These are phyloP conservation scores for Moniliophthora roreri DNA, from an alignment of 1,284 basidiomycete species.

Conservation along the genomic window DNA sequence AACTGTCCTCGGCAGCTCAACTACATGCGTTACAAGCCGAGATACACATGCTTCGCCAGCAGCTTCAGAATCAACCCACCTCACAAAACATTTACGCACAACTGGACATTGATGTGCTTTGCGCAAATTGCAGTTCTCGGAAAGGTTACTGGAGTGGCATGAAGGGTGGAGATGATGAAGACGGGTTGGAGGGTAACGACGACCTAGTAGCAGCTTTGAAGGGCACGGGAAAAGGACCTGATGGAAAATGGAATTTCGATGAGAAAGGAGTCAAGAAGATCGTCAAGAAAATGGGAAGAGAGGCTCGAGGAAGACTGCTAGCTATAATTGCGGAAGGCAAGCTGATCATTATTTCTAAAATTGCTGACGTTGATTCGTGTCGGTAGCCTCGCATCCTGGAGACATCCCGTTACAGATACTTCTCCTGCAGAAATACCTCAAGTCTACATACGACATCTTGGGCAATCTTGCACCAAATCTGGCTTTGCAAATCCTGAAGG, in stretches of 20 bases:
- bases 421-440: conserved; percentile 79
- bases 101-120: background rate
- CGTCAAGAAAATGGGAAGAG: conserved; percentile 57
- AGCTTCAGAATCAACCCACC: background rate
- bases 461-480: conserved; percentile 71
- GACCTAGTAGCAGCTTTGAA: conserved; percentile 48
- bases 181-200: conserved; percentile 1
- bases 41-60: conserved; percentile 7
- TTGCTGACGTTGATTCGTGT: conserved; percentile 7
- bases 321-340: conserved; percentile 61
- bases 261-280: conserved; percentile 68
- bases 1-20: conserved; percentile 30
- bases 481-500: conserved; percentile 63
- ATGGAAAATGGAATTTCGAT: conserved; percentile 56
- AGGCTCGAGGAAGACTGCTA: conserved; percentile 71
- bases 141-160: conserved; percentile 8
- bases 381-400: conserved; percentile 66
- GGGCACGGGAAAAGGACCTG: conserved; percentile 29
- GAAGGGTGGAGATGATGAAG: background rate
- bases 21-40: conserved; percentile 11
- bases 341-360: conserved; percentile 2
- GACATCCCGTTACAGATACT: conserved; percentile 78
- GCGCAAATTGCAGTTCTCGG: conserved; percentile 4
- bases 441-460: conserved; percentile 80
- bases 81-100: background rate